These are phyloP conservation scores for Leishmania gerbilli DNA, from an alignment of 208 protist species.

Conservation along the genomic window DNA sequence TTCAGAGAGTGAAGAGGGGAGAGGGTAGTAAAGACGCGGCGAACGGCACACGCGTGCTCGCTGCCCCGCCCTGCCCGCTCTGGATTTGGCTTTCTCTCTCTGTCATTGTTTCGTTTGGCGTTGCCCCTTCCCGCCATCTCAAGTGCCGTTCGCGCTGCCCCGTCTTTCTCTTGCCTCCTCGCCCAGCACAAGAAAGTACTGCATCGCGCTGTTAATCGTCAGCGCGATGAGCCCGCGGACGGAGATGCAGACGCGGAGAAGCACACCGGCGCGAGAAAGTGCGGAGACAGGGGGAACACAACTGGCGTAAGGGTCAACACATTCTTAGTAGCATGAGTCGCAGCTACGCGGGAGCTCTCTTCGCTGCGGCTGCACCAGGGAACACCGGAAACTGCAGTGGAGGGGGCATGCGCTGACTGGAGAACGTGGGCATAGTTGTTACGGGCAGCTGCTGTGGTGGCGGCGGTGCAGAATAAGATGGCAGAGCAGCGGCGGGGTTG, in stretches of 20 bases:
- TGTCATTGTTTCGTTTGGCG: too few species aligned
- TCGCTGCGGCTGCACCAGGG: slow-evolving; percentile 23
- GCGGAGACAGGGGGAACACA: not conserved
- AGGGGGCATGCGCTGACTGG: slow-evolving; percentile 35
- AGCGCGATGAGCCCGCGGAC: not conserved
- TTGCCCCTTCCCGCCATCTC: too few species aligned
- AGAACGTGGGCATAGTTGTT: not conserved
- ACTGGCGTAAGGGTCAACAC: not conserved
- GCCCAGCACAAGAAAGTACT: not conserved
- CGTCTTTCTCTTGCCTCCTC: not conserved
- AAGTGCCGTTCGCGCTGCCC: not conserved
- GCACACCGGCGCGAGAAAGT: not conserved
- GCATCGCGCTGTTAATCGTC: not conserved
- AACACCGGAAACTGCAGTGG: slow-evolving; percentile 63
- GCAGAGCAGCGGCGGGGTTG: too few species aligned
- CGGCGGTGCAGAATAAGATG: not conserved
- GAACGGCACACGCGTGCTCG: not conserved
- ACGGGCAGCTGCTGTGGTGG: not conserved
- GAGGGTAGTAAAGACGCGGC: slow-evolving; percentile 11
- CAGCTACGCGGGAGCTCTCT: slow-evolving; percentile 1
- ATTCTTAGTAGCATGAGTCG: not conserved
- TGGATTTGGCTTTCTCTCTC: not conserved
- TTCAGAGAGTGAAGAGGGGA: not conserved
- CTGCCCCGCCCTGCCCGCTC: too few species aligned
- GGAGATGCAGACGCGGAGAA: not conserved